Base-by-base conservation (phyloP, 306 rosid species). In the Psophocarpus tetragonolobus region DNA sequence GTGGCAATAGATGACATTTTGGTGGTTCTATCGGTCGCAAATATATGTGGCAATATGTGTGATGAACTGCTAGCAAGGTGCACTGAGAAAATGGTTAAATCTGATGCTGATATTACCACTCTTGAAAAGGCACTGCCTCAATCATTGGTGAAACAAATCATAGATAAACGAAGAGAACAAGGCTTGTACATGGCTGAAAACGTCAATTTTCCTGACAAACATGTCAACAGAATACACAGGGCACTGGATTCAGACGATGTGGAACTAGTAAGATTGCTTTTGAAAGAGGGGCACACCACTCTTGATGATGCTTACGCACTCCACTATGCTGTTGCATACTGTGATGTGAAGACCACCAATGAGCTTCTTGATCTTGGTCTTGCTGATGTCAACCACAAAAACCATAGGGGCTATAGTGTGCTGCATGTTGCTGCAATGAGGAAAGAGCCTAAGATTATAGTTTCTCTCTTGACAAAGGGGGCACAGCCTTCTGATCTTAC, bases 301-400 rank as follows among this genome's bases (percentile, higher is more conserved):
- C 84, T 91, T 7, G 91, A 91, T 39, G 89, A 89, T 17, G 92
- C 90, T 1, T 61, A 47, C 74, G 93, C 93, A n/a, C 90, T 91
- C 51, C 96, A 89, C 74, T 86, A 87, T 50, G 89, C 93, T 15
- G 93, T 85, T 38, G 86, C 93, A 4, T 89, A 89, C 79, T 91
- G 93, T 8, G 86, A 89, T 23, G 86, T 89, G 36, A 87, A 87
- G 81, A 87, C 86, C 42, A 87, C 90, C 0, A 45, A 64, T 0
- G 93, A 87, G 80, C 83, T 87, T 81, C 93, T 91, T 45, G 96
- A 91, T 74, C 93, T 91, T 62, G 89, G 90, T 8, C 78, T 86
- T 2, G 93, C 88, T 0, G 88, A 84, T 77, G 87, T 89, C 3
- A 87, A 91, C 57, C 66, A 68, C 20, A 89, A 83, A 73, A 89